Evolutionary conservation across 2,329 filamentous ascomycete genomes (phyloP), one percentile per base, ranked within the genome.

Genomic region (Aureobasidium sp.): DNA sequence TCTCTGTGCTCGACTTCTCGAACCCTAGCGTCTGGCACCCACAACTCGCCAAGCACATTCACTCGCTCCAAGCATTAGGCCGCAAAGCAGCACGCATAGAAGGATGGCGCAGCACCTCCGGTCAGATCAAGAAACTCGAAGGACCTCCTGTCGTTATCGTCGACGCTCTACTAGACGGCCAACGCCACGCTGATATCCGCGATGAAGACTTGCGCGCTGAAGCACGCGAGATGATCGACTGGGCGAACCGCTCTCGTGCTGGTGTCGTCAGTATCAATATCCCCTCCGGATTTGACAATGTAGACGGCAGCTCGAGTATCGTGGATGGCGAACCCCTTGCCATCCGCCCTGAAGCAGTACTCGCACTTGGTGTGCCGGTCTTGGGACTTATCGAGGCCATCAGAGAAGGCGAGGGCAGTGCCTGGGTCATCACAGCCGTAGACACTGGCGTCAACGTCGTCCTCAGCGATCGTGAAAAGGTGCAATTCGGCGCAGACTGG

Each of bases 401-500:
- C 65, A 82, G 85, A 27, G 81, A 82, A 6, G 84, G 81, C 0
- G 80, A 83, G 50, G 82, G 73, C 36, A 64, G 69, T 5, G 76
- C 77, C 63, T 96, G 92, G 91, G 85, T 87, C 59, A 77, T 97
- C 1, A 90, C 86, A 70, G 84, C 97, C 13, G 91, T 87, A 2
- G 94, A 99, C 72, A 87, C 97, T 66, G 93, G 94, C 0, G 83
- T 97, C 15, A 86, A 90, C 62, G 84, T 88, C 4, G 90, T 91
- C 3, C 95, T 92, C 88, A 88, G 87, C 70, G 84, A 91, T 55
- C 85, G 91, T 25, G 86, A 90, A 66, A 91, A 91, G 0, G 87
- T 97, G 61, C 91, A 92, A 68, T 97, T 97, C 78, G 91, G 90
- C 29, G 86, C 86, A 63, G 84, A 86, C 66, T 97, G 93, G 93